Evolutionary conservation across 257 asterid genomes (phyloP), one percentile per base, ranked within the genome.

Genomic region (Fraxinus pennsylvanica): DNA sequence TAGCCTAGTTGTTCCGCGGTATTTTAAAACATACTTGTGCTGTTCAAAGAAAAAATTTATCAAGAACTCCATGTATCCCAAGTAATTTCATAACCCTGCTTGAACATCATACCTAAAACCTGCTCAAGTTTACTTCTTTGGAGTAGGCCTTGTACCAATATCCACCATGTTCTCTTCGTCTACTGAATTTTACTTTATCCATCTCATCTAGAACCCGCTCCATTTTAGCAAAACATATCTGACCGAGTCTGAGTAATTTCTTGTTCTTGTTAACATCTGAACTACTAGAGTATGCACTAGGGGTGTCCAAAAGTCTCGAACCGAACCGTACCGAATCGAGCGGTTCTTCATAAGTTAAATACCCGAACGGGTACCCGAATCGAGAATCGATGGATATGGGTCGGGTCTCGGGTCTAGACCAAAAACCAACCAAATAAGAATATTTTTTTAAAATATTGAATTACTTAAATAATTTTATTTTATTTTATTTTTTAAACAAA

Each of bases 191-290:
- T 80, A 84, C 52, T 71, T 69, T 85, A 50, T 74, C 82, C 99
- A 95, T 93, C 81, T 95, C 98, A 52, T 63, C 79, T 74, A 95
- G 87, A 77, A 93, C 97, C 57, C 54, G 79, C 82, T 95, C 99
- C 99, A 95, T 95, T 75, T 95, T 98, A 52, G 85, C 27, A 77
- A 95, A 83, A 50, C 97, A 92, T 87, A 39, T 89, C 57, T 90
- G 85, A 30, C 33, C 3, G 33, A 25, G 27, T 25, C 27, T 25
- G 27, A 25, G n/a, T n/a, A n/a, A n/a, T n/a, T n/a, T n/a, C n/a
- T n/a, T n/a, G n/a, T n/a, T n/a, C n/a, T n/a, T n/a, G n/a, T n/a
- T n/a, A n/a, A n/a, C n/a, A n/a, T n/a, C n/a, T n/a, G n/a, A n/a
- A n/a, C n/a, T n/a, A n/a, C n/a, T n/a, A n/a, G n/a, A n/a, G n/a